phyloP scores from a whole-genome alignment of 192 early-diverging fungal species.

The Backusella mclennaniae region DNA sequence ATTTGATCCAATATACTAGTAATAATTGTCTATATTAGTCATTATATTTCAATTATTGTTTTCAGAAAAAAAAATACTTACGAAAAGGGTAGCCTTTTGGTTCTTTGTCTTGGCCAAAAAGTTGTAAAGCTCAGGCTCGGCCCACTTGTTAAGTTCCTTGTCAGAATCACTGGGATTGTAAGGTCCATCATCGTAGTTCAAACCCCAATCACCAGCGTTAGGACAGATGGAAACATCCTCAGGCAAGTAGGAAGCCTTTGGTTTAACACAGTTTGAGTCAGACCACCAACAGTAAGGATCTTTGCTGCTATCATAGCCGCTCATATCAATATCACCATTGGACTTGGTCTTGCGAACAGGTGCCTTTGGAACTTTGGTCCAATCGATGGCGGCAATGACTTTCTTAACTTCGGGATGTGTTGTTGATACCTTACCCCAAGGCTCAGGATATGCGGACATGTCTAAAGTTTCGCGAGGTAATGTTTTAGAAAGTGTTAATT shows the following conservation, averaged over 20 bases:
- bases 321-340: slow-evolving; percentile 19
- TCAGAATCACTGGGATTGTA: slow-evolving; percentile 3
- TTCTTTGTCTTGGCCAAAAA: slow-evolving; percentile 21
- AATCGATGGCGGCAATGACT: slow-evolving; percentile 42
- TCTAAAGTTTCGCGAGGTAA: slow-evolving; percentile 12
- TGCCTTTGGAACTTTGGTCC: slow-evolving; percentile 38
- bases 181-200: slow-evolving; percentile 49
- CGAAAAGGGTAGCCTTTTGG: slow-evolving; percentile 23
- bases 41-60: slow-evolving; percentile 18
- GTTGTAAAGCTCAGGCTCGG: slow-evolving; percentile 26
- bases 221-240: slow-evolving; percentile 33
- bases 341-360: slow-evolving; percentile 14
- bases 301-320: not conserved
- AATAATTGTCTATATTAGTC: not conserved
- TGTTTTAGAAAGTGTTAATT: slow-evolving; percentile 4
- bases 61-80: not conserved
- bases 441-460: slow-evolving; percentile 30
- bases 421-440: slow-evolving; percentile 30
- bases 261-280: slow-evolving; percentile 17
- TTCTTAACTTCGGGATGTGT: slow-evolving; percentile 36
- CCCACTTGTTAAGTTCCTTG: slow-evolving; percentile 1
- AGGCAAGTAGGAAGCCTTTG: slow-evolving; percentile 5
- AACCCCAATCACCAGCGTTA: slow-evolving; percentile 30
- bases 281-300: slow-evolving; percentile 28
- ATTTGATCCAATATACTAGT: slow-evolving; percentile 46